phyloP scores from a whole-genome alignment of 1,139 yeast species.

The Geotrichum bryndzae region DNA sequence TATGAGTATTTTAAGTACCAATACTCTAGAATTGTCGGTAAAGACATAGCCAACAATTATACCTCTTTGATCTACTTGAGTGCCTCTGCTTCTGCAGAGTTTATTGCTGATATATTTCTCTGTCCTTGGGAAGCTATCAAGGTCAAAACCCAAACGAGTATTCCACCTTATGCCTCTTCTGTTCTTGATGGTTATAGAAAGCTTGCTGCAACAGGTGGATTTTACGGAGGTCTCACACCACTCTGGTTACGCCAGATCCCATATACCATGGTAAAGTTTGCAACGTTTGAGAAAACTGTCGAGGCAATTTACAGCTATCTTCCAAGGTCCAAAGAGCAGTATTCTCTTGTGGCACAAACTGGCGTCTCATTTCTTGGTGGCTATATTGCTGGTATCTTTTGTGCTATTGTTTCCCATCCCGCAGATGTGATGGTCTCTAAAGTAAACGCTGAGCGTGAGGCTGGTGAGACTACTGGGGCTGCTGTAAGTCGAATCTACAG shows the following conservation, averaged over 20 bases:
- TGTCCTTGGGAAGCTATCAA: slow-evolving; percentile 94
- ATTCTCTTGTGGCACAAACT: slow-evolving; percentile 64
- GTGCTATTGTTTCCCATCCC: slow-evolving; percentile 92
- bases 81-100: slow-evolving; percentile 90
- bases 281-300: slow-evolving; percentile 85
- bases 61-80: slow-evolving; percentile 70
- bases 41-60: slow-evolving; percentile 54
- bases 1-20: slow-evolving; percentile 82
- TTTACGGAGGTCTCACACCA: slow-evolving; percentile 82
- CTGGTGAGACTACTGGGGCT: slow-evolving; percentile 58
- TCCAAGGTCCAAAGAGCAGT: slow-evolving; percentile 49
- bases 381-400: slow-evolving; percentile 91
- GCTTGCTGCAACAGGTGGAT: slow-evolving; percentile 60
- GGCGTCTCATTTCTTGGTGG: slow-evolving; percentile 93
- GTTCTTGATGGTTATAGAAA: slow-evolving; percentile 64
- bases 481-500: slow-evolving; percentile 70
- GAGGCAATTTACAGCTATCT: slow-evolving; percentile 56
- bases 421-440: slow-evolving; percentile 97
- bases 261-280: slow-evolving; percentile 93
- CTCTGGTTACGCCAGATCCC: slow-evolving; percentile 95
- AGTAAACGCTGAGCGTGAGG: slow-evolving; percentile 67
- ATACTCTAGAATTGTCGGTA: slow-evolving; percentile 65
- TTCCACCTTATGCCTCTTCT: slow-evolving; percentile 68
- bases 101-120: slow-evolving; percentile 77
- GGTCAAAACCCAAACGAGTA: slow-evolving; percentile 85